Percentiles rank a stretch among this genome's conserved stretches.
Conservation (phyloP, 257 asterid species). For the Haberlea rhodopensis region DNA sequence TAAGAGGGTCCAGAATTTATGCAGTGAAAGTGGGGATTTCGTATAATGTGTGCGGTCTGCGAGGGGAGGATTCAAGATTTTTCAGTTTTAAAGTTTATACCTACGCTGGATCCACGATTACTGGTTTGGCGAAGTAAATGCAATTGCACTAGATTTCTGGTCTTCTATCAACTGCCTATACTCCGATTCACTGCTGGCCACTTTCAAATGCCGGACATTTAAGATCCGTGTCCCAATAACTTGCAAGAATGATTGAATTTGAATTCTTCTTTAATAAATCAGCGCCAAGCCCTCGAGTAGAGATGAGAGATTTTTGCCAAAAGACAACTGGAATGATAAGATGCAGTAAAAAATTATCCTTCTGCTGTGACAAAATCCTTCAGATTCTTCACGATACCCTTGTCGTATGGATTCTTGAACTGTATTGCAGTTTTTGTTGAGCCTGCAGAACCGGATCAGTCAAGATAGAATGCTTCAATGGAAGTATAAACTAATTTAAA, state of each 20-base stretch:
- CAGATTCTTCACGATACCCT: slow-evolving; percentile 43
- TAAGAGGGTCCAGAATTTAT: not conserved
- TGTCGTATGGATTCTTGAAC: slow-evolving; percentile 50
- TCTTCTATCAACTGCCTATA: not conserved
- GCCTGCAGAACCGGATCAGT: slow-evolving; percentile 24
- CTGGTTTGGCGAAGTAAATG: not conserved
- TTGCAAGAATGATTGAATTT: not conserved
- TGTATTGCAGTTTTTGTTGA: slow-evolving; percentile 14
- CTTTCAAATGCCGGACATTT: not conserved
- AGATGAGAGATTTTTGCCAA: not conserved
- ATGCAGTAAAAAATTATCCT: slow-evolving; percentile 17
- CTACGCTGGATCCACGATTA: not conserved
- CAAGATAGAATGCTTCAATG: not conserved
- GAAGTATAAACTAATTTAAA: not conserved
- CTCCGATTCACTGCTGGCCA: not conserved
- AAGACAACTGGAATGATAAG: not conserved
- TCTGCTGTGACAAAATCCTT: slow-evolving; percentile 41
- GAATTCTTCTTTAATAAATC: not conserved
- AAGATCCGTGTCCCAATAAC: not conserved
- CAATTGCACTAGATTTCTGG: not conserved
- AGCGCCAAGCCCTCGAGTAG: no score
- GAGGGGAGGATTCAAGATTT: not conserved
- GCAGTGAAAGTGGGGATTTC: not conserved
- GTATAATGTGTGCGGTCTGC: not conserved
- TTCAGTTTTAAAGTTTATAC: not conserved